Percentiles rank a stretch among this genome's conserved stretches.
phyloP scores from a whole-genome alignment of 2,329 filamentous ascomycete species.

The Diatrype stigma region DNA sequence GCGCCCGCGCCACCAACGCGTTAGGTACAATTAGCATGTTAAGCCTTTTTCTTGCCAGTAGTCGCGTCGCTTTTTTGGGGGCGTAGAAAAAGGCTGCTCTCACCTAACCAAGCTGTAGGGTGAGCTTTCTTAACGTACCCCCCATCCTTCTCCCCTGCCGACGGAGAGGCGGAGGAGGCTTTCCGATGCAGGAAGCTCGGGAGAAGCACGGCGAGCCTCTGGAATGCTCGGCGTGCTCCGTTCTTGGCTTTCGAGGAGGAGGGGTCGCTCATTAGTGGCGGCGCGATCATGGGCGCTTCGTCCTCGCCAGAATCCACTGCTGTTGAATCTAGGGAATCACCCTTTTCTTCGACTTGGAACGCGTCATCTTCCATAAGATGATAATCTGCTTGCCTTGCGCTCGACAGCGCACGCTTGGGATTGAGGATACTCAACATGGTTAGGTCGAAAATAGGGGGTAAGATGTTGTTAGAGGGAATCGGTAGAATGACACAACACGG shows the following conservation, averaged over 20 bases:
- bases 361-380: not conserved
- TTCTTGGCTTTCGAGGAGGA: not conserved
- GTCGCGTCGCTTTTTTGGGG: no score
- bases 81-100: not conserved
- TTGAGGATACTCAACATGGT: not conserved
- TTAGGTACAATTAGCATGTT: no score
- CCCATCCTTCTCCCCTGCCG: no score
- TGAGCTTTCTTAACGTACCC: slow-evolving; percentile 12
- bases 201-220: slow-evolving; percentile 9
- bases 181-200: slow-evolving; percentile 15
- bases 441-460: not conserved
- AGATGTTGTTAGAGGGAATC: not conserved
- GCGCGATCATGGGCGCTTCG: not conserved
- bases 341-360: not conserved
- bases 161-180: not conserved
- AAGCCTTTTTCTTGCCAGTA: no score
- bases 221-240: not conserved
- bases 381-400: not conserved
- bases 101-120: slow-evolving; percentile 26
- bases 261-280: no score
- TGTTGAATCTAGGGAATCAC: not conserved
- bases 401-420: not conserved
- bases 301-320: not conserved
- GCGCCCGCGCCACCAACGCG: no score
- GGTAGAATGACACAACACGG: not conserved